phyloP scores from a whole-genome alignment of 2,329 filamentous ascomycete species.

The Fusarium sp. region DNA sequence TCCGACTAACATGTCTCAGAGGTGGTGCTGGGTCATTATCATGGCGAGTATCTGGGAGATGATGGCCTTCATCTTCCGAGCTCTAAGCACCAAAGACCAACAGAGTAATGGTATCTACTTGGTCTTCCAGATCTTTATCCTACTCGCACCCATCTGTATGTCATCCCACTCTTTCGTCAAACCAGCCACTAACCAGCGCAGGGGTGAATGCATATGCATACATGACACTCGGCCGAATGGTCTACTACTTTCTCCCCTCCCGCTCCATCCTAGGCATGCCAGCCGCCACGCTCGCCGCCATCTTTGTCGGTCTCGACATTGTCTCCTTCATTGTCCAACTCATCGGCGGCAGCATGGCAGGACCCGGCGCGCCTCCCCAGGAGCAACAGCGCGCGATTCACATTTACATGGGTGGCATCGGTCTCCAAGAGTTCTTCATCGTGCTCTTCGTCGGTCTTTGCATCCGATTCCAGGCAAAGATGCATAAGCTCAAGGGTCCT shows the following conservation, averaged over 20 bases:
- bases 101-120: conserved; percentile 31
- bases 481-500: background rate
- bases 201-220: conserved; percentile 62
- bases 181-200: conserved; percentile 18
- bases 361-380: conserved; percentile 40
- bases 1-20: conserved; percentile 12
- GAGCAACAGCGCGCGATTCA: conserved; percentile 50
- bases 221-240: conserved; percentile 60
- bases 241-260: conserved; percentile 56
- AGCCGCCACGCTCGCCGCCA: conserved; percentile 50
- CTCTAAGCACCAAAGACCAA: conserved; percentile 36
- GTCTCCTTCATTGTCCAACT: conserved; percentile 51
- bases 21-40: conserved; percentile 52
- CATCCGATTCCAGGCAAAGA: conserved; percentile 31
- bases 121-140: conserved; percentile 41
- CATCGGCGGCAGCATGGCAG: conserved; percentile 47
- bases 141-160: conserved; percentile 39
- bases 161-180: fast-evolving
- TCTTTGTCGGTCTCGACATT: conserved; percentile 57
- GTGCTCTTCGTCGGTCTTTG: conserved; percentile 57
- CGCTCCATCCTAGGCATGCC: conserved; percentile 52
- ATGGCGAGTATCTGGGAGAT: conserved; percentile 50
- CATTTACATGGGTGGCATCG: conserved; percentile 66
- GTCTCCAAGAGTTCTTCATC: conserved; percentile 63
- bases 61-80: conserved; percentile 36